A percentile compares a stretch with the other conserved stretches of the same genome.
These are phyloP conservation scores for Podaxis sp. DNA, from an alignment of 768 basidiomycete genomes.

Conservation along the genomic window DNA sequence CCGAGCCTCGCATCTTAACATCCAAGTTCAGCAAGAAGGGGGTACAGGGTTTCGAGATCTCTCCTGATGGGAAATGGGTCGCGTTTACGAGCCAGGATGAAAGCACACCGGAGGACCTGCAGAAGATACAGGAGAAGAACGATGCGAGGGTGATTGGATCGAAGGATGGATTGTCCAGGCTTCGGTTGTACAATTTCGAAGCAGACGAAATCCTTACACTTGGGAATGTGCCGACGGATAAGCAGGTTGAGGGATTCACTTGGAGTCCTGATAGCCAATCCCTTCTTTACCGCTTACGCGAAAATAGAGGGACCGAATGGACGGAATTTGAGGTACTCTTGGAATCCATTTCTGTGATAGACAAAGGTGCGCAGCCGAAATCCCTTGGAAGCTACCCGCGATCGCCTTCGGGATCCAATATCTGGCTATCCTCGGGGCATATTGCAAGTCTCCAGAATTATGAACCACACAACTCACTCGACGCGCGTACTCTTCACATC, in stretches of 20 bases:
- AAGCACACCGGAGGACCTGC: constrained; percentile 13
- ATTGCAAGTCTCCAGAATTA: constrained; percentile 29
- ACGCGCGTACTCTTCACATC: constrained; percentile 29
- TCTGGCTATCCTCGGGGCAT: constrained; percentile 28
- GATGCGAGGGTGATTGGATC: constrained; percentile 28
- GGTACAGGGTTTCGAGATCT: constrained; percentile 30
- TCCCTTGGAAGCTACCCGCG: constrained; percentile 28
- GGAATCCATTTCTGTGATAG: constrained; percentile 25
- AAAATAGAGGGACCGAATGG: constrained; percentile 26
- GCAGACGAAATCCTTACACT: constrained; percentile 20
- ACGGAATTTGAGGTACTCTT: constrained; percentile 28
- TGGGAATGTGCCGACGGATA: constrained; percentile 21
- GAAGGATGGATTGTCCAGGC: constrained; percentile 21
- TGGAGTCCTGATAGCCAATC: constrained; percentile 31
- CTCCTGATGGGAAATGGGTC: constrained; percentile 29
- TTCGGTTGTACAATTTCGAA: constrained; percentile 25
- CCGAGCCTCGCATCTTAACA: constrained; percentile 10
- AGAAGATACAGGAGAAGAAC: constrained; percentile 19
- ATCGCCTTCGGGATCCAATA: constrained; percentile 30
- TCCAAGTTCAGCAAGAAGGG: constrained; percentile 11
- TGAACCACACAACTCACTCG: constrained; percentile 27
- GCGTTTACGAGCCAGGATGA: constrained; percentile 26
- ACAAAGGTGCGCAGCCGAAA: constrained; percentile 18
- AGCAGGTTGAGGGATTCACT: constrained; percentile 29
- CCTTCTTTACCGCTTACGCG: constrained; percentile 29